These are phyloP conservation scores for Globisporangium megalacanthum DNA, from an alignment of 352 stramenopile species.

Conservation along the genomic window DNA sequence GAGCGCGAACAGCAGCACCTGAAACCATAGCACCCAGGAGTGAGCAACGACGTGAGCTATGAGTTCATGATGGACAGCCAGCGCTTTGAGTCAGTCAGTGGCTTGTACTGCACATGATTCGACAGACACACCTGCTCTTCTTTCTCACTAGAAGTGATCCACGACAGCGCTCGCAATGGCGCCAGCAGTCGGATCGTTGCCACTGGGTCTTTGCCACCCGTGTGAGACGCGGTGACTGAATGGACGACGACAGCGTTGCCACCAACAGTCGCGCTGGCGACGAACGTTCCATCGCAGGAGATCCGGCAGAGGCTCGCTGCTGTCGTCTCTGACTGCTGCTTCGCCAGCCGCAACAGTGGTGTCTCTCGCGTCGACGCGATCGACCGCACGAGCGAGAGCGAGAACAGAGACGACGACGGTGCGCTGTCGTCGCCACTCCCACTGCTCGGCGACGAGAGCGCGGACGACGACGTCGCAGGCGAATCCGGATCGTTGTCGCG, in stretches of 20 bases:
- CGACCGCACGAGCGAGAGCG: constrained; percentile 2
- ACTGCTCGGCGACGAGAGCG: not conserved
- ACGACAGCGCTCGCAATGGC: constrained; percentile 5
- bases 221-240: not conserved
- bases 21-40: not conserved
- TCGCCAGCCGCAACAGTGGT: not conserved
- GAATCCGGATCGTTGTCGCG: not conserved
- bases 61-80: not conserved
- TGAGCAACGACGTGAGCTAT: no score
- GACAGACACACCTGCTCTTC: constrained; percentile 8
- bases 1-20: constrained; percentile 12
- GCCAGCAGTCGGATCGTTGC: constrained; percentile 8
- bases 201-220: not conserved
- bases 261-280: not conserved
- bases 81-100: not conserved
- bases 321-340: not conserved
- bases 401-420: not conserved
- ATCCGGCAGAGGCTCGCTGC: not conserved
- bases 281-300: not conserved
- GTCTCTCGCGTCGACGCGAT: not conserved
- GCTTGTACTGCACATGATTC: not conserved
- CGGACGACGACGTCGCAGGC: not conserved
- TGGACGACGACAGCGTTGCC: constrained; percentile 6
- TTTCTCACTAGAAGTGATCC: not conserved
- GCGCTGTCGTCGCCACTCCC: not conserved